These are phyloP conservation scores for Fusarium miscanthi DNA, from an alignment of 2,329 filamentous ascomycete genomes.

Conservation along the genomic window DNA sequence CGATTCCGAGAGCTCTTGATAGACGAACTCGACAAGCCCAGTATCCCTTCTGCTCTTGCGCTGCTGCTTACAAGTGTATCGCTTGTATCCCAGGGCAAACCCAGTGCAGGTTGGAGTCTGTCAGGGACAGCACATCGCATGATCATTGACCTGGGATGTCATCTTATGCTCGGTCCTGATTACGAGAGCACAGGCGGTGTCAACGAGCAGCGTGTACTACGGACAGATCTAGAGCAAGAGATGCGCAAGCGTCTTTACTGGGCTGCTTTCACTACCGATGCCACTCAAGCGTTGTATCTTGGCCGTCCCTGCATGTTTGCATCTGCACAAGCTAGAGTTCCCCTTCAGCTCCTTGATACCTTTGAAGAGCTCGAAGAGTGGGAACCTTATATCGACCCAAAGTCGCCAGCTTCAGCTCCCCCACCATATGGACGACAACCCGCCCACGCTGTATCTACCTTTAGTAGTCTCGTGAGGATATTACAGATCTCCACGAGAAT, in stretches of 20 bases:
- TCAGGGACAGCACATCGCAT: slow-evolving; percentile 54
- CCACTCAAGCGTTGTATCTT: slow-evolving; percentile 49
- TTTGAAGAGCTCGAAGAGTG: slow-evolving; percentile 52
- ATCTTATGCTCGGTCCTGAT: slow-evolving; percentile 48
- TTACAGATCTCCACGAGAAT: slow-evolving; percentile 47
- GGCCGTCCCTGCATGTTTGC: slow-evolving; percentile 50
- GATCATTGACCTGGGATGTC: slow-evolving; percentile 53
- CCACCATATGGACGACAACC: slow-evolving; percentile 45
- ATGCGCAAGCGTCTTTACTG: slow-evolving; percentile 51
- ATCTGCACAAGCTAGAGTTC: slow-evolving; percentile 48
- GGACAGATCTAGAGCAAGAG: slow-evolving; percentile 47
- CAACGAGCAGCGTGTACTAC: slow-evolving; percentile 43
- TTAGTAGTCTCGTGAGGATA: slow-evolving; percentile 44
- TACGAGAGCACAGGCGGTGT: slow-evolving; percentile 43
- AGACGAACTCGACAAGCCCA: slow-evolving; percentile 49
- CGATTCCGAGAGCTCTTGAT: slow-evolving; percentile 52
- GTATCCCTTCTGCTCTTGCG: slow-evolving; percentile 52
- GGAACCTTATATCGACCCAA: slow-evolving; percentile 48
- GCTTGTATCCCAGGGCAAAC: slow-evolving; percentile 49
- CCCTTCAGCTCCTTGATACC: slow-evolving; percentile 47
- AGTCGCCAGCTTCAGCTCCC: slow-evolving; percentile 42
- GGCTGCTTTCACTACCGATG: slow-evolving; percentile 51
- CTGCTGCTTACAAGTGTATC: slow-evolving; percentile 49
- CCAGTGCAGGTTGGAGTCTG: slow-evolving; percentile 51
- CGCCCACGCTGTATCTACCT: slow-evolving; percentile 45